phyloP scores from a whole-genome alignment of 2,329 filamentous ascomycete species.

The Penicillium fuscoglaucum region DNA sequence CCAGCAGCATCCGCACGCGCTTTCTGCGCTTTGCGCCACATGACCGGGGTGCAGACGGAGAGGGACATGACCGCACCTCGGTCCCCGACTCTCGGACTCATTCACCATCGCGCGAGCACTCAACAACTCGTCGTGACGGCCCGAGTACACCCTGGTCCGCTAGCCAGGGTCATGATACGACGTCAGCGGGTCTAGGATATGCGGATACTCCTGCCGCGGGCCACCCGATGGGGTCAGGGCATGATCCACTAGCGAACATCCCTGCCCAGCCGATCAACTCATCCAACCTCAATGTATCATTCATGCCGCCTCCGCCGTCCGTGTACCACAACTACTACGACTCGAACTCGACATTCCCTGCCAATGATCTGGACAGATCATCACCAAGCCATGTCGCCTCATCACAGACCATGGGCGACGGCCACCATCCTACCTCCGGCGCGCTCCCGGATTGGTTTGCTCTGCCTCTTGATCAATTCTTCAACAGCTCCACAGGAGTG shows the following conservation, averaged over 20 bases:
- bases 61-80: slow-evolving; percentile 39
- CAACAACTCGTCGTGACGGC: slow-evolving; percentile 28
- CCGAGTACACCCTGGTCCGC: slow-evolving; percentile 31
- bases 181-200: slow-evolving; percentile 26
- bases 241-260: slow-evolving; percentile 47
- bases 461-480: slow-evolving; percentile 61
- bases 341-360: slow-evolving; percentile 35
- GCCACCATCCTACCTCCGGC: slow-evolving; percentile 25
- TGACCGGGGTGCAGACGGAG: slow-evolving; percentile 47
- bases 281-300: slow-evolving; percentile 47
- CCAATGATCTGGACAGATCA: slow-evolving; percentile 33
- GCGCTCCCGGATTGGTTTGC: slow-evolving; percentile 59
- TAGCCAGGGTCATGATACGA: slow-evolving; percentile 22
- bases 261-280: slow-evolving; percentile 48
- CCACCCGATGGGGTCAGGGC: slow-evolving; percentile 29
- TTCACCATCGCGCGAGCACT: slow-evolving; percentile 39
- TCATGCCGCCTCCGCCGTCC: slow-evolving; percentile 49
- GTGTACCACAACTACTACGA: slow-evolving; percentile 50
- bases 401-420: slow-evolving; percentile 32
- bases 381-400: slow-evolving; percentile 29
- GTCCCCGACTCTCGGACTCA: slow-evolving; percentile 37
- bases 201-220: slow-evolving; percentile 28
- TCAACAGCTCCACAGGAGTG: slow-evolving; percentile 49
- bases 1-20: slow-evolving; percentile 57
- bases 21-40: slow-evolving; percentile 59